Conservation (phyloP, 2,329 filamentous ascomycete genomes). For the Fonsecaea erecta region DNA sequence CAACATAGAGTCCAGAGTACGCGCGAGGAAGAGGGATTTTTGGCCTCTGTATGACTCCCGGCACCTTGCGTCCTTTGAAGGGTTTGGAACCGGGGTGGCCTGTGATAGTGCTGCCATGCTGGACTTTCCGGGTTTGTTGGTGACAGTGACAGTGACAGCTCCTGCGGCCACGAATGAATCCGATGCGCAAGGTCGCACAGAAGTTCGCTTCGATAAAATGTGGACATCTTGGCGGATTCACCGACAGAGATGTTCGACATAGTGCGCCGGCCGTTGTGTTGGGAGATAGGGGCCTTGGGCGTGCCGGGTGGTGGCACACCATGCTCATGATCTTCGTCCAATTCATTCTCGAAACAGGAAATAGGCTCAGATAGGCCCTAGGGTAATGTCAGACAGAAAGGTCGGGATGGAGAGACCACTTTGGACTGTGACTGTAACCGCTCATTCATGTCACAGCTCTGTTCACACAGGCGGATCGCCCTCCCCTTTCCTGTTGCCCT, state of each 20-base stretch:
- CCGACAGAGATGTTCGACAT: not conserved
- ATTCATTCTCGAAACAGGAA: not conserved
- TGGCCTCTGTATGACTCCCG: too few relatives aligned
- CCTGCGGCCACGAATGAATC: not conserved
- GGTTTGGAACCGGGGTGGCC: too few relatives aligned
- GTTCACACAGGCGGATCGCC: conserved; percentile 27
- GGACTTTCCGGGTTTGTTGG: not conserved
- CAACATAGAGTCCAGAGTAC: too few relatives aligned
- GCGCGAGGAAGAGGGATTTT: too few relatives aligned
- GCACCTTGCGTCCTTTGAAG: too few relatives aligned
- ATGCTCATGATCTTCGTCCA: not conserved
- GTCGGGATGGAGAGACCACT: not conserved
- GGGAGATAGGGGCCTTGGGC: not conserved
- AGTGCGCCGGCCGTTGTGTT: not conserved
- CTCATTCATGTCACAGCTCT: conserved; percentile 42
- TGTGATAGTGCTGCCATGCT: not conserved
- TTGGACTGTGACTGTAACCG: not conserved
- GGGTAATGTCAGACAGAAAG: not conserved
- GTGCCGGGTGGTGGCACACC: not conserved
- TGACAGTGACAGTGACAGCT: too few relatives aligned
- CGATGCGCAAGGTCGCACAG: not conserved
- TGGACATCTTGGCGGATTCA: not conserved
- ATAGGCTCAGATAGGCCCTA: not conserved
- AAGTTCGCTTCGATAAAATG: not conserved
- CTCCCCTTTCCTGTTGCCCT: conserved; percentile 33